Evolutionary conservation across 73 alveolate species (phyloP).

Genomic region (Effrenium voratum): DNA sequence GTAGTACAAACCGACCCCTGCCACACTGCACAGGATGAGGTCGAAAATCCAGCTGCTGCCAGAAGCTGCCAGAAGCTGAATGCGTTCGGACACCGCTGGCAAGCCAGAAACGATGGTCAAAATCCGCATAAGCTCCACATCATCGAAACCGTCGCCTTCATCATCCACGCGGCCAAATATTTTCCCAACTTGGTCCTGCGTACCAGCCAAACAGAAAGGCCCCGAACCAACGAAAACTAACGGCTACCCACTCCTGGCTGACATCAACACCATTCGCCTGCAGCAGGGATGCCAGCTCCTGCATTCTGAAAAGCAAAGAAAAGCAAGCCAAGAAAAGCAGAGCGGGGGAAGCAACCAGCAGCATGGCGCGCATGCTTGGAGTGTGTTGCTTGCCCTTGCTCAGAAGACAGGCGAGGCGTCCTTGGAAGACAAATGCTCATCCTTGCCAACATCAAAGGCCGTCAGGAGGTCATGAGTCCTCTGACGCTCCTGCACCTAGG

Average conservation of each 20-base stretch:
- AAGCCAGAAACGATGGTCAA: conserved; percentile 70
- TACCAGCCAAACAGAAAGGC: not conserved
- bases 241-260: conserved; percentile 28
- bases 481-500: conserved; percentile 80
- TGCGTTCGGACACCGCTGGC: conserved; percentile 73
- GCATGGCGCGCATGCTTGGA: too few species aligned
- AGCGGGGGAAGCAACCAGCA: not conserved
- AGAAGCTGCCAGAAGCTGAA: conserved; percentile 17
- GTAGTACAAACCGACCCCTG: conserved; percentile 62
- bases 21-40: conserved; percentile 39
- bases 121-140: conserved; percentile 61
- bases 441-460: conserved; percentile 78
- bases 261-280: conserved; percentile 79
- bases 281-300: conserved; percentile 76
- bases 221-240: not conserved
- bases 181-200: conserved; percentile 70
- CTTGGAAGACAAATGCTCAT: conserved; percentile 79
- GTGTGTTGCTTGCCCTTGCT: too few species aligned
- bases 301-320: not conserved
- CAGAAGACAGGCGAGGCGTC: too few species aligned
- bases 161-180: conserved; percentile 88
- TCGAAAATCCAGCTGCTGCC: conserved; percentile 79
- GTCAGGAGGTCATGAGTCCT: conserved; percentile 71
- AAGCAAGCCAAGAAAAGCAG: not conserved
- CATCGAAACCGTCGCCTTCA: conserved; percentile 91